Evolutionary conservation across 805 yeast genomes (phyloP).

Genomic region (Jamesozyma hellenica): DNA sequence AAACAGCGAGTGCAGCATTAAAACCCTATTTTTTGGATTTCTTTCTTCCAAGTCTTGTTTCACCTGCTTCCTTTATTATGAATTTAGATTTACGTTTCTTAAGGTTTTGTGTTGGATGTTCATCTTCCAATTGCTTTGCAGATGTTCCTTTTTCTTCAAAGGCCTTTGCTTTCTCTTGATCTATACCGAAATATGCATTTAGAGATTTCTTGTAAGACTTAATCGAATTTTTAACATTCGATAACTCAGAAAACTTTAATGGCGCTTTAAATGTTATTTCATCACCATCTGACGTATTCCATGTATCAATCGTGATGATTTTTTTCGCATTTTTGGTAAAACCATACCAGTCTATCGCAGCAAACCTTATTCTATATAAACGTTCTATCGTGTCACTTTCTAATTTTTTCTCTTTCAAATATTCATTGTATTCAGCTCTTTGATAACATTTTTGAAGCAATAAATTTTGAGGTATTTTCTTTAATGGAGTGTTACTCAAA

Average conservation of each 20-base stretch:
- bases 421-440: constrained; percentile 46
- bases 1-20: no score
- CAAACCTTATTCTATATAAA: constrained; percentile 42
- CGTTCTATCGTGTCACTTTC: constrained; percentile 30
- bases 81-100: constrained; percentile 1
- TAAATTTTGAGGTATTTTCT: background rate
- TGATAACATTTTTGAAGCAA: constrained; percentile 30
- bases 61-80: constrained; percentile 2
- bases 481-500: background rate
- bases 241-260: constrained; percentile 1
- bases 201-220: background rate
- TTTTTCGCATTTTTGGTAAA: constrained; percentile 30
- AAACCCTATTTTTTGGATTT: background rate
- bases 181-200: background rate
- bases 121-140: background rate
- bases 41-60: constrained; percentile 3
- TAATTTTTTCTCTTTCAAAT: constrained; percentile 29
- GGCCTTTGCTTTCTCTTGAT: background rate
- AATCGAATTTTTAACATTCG: constrained; percentile 1
- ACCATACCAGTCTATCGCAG: constrained; percentile 81
- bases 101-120: no score
- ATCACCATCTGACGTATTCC: background rate
- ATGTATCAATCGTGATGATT: background rate
- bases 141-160: no score
- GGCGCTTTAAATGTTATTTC: background rate